Conservation (phyloP, 495 filamentous ascomycete species). For the Pseudotulostoma volvatum region DNA sequence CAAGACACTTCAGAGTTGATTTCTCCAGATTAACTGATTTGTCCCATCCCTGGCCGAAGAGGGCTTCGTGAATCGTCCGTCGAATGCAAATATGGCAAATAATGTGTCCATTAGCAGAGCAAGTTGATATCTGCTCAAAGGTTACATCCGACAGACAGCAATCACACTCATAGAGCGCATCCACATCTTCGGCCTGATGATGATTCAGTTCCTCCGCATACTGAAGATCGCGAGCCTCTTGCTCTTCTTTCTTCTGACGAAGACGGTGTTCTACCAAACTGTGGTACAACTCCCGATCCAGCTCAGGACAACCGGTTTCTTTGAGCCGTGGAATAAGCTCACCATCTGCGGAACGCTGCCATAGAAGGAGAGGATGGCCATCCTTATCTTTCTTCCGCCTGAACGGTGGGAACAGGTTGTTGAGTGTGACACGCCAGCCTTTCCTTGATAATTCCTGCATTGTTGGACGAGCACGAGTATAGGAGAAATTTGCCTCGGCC, state of each 20-base stretch:
- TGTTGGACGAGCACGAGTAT: slow-evolving; percentile 56
- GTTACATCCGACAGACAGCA: slow-evolving; percentile 70
- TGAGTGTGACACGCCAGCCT: slow-evolving; percentile 76
- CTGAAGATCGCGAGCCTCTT: slow-evolving; percentile 42
- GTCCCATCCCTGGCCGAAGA: slow-evolving; percentile 87
- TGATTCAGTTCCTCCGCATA: slow-evolving; percentile 56
- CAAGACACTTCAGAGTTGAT: slow-evolving; percentile 64
- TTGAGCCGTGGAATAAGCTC: slow-evolving; percentile 42
- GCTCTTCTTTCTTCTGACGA: slow-evolving; percentile 34
- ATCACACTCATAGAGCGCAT: slow-evolving; percentile 69
- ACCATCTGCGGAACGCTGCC: slow-evolving; percentile 35
- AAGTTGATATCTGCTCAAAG: slow-evolving; percentile 71
- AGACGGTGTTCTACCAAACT: slow-evolving; percentile 50
- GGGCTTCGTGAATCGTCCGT: slow-evolving; percentile 58
- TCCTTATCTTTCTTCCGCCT: slow-evolving; percentile 44
- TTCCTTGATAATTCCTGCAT: slow-evolving; percentile 58
- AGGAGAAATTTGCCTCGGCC: slow-evolving; percentile 80
- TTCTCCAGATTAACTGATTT: slow-evolving; percentile 55
- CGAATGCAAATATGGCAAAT: slow-evolving; percentile 77
- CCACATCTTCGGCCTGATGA: slow-evolving; percentile 51
- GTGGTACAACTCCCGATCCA: slow-evolving; percentile 63
- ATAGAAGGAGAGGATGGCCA: slow-evolving; percentile 46
- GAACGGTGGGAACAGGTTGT: slow-evolving; percentile 52
- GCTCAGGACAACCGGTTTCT: slow-evolving; percentile 56
- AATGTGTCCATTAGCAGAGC: slow-evolving; percentile 54